phyloP scores from a whole-genome alignment of 2,329 filamentous ascomycete species.

The Apiospora aurea region DNA sequence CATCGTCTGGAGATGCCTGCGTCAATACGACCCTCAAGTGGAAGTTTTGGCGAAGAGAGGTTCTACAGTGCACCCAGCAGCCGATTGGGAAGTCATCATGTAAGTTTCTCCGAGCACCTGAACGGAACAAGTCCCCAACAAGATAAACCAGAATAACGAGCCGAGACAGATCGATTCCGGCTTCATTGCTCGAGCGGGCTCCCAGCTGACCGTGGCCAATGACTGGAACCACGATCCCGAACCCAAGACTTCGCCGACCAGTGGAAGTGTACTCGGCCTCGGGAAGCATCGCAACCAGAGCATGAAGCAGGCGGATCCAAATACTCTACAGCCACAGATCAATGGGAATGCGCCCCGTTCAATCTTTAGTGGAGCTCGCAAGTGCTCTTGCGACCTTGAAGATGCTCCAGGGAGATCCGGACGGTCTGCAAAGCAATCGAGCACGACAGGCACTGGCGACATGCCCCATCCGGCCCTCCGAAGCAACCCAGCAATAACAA shows the following conservation, averaged over 20 bases:
- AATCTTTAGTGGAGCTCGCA: background rate
- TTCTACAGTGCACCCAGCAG: constrained; percentile 39
- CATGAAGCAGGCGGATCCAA: background rate
- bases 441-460: constrained; percentile 27
- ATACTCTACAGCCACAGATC: background rate
- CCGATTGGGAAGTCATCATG: constrained; percentile 33
- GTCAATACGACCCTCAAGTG: constrained; percentile 24
- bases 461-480: background rate
- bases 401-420: too few relatives aligned
- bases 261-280: background rate
- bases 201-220: background rate
- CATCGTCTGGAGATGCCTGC: background rate
- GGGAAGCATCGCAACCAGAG: background rate
- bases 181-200: background rate
- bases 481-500: background rate
- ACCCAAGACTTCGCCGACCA: background rate
- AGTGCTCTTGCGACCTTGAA: background rate
- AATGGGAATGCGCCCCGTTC: background rate
- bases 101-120: constrained; percentile 23
- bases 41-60: constrained; percentile 34
- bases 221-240: background rate
- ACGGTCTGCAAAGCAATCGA: constrained; percentile 27
- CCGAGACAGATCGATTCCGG: background rate
- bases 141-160: background rate
- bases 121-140: background rate